Conservation (phyloP, 2,329 filamentous ascomycete genomes). For the Trichocomaceae sp. region DNA sequence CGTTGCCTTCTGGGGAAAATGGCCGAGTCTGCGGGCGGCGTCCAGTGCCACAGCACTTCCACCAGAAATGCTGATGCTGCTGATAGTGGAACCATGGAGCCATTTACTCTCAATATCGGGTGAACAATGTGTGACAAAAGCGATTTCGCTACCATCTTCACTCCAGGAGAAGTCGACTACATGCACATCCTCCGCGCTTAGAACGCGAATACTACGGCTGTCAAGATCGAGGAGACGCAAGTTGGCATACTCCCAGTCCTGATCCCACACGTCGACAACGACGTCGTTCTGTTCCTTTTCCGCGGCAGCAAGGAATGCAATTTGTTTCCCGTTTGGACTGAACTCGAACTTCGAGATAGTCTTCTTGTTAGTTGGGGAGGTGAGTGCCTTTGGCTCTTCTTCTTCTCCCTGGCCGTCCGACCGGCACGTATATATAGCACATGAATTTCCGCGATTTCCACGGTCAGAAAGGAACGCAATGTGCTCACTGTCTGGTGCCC, state of each 20-base stretch:
- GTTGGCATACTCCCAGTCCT: neutral
- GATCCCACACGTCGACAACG: slow-evolving; percentile 5
- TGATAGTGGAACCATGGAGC: slow-evolving; percentile 1
- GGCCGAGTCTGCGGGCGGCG: neutral
- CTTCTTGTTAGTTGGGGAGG: neutral
- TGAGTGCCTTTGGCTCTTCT: neutral
- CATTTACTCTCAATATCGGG: slow-evolving; percentile 1
- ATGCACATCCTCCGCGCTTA: neutral
- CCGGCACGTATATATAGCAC: neutral
- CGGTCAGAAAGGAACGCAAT: slow-evolving; percentile 4
- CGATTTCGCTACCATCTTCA: slow-evolving; percentile 5
- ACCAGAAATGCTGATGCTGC: neutral
- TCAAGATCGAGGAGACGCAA: slow-evolving; percentile 2
- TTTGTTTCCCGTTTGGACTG: slow-evolving; percentile 2
- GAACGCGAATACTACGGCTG: slow-evolving; percentile 1
- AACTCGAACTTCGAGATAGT: slow-evolving; percentile 4
- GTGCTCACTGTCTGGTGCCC: neutral
- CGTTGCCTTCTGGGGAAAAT: neutral
- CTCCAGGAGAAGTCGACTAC: slow-evolving; percentile 7
- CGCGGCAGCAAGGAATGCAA: slow-evolving; percentile 1
- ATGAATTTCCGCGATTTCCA: slow-evolving; percentile 4
- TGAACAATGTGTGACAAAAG: slow-evolving; percentile 2
- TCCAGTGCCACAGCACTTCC: no score
- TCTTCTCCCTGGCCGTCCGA: neutral
- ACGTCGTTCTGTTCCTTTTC: neutral